Evolutionary conservation across 768 basidiomycete species (phyloP), one percentile per base, ranked within the genome.

Genomic region (Galerina sulciceps): DNA sequence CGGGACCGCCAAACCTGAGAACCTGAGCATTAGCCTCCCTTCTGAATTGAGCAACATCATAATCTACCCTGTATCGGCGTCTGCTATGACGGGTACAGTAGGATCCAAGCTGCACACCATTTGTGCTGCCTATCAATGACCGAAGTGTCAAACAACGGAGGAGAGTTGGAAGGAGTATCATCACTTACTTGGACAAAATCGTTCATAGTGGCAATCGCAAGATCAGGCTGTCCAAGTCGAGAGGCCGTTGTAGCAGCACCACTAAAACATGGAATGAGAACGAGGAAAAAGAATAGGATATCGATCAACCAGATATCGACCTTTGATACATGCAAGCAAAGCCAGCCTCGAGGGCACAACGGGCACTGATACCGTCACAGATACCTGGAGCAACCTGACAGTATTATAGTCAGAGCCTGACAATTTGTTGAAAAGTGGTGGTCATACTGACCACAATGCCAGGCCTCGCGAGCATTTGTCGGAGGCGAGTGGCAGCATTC

Each of bases 211-310:
- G 90, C 88, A 59, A 91, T 89, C 10, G 89, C 90, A 17, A 91
- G 78, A 70, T 91, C 90, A 14, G 90, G 89, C 67, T 86, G 85
- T n/a, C 90, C 90, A 26, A 91, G 79, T 22, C 89, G 85, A 0
- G 90, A 91, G 26, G 90, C 90, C 4, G 90, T 92, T 0, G 90
- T 93, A 9, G 89, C 89, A 45, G 90, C 90, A 55, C 90, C 90
- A 65, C 88, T 87, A 38, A 48, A 11, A 22, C 53, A 18, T 15
- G n/a, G 18, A 15, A 5, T 31, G 18, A 37, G 37, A 35, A n/a
- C 22, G 11, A 11, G 3, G 40, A 58, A 31, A 42, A 13, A 26
- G 49, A 51, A 59, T 3, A 26, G n/a, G 34, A 11, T 37, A 26
- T 6, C n/a, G n/a, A 15, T 4, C 1, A 36, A 42, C 20, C 6